These are phyloP conservation scores for Penicillium silybi DNA, from an alignment of 495 filamentous ascomycete species.

Conservation along the genomic window DNA sequence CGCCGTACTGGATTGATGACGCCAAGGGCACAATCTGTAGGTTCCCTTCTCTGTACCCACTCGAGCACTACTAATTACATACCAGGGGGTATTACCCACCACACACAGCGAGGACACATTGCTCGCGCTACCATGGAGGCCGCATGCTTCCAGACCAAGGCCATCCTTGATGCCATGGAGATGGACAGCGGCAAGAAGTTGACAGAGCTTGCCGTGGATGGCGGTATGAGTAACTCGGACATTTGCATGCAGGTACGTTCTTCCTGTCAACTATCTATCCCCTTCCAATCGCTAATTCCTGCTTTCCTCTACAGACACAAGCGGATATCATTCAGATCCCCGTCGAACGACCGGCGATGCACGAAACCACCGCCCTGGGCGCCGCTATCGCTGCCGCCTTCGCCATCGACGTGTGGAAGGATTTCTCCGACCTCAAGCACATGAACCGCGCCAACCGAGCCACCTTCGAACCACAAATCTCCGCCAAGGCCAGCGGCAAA, in stretches of 20 bases:
- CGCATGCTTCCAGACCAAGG: slow-evolving; percentile 92
- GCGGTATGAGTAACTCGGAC: slow-evolving; percentile 91
- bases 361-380: slow-evolving; percentile 88
- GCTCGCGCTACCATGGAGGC: slow-evolving; percentile 93
- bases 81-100: slow-evolving; percentile 81
- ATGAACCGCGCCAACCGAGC: slow-evolving; percentile 74
- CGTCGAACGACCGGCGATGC: slow-evolving; percentile 84
- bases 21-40: slow-evolving; percentile 85
- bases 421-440: slow-evolving; percentile 71
- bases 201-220: slow-evolving; percentile 78
- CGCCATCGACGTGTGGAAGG: slow-evolving; percentile 76
- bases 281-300: slow-evolving; percentile 9
- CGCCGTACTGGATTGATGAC: slow-evolving; percentile 98
- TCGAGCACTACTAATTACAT: background rate
- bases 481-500: slow-evolving; percentile 52
- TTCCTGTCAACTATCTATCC: background rate
- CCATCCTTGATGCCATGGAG: slow-evolving; percentile 93
- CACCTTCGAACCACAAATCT: slow-evolving; percentile 67
- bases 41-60: slow-evolving; percentile 19
- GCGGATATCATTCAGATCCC: slow-evolving; percentile 86
- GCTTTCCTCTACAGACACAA: slow-evolving; percentile 60
- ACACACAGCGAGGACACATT: slow-evolving; percentile 86
- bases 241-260: slow-evolving; percentile 81
- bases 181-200: slow-evolving; percentile 80
- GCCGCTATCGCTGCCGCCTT: slow-evolving; percentile 94